Evolutionary conservation across 257 asterid genomes (phyloP).

Genomic region (Solanum dulcamara): DNA sequence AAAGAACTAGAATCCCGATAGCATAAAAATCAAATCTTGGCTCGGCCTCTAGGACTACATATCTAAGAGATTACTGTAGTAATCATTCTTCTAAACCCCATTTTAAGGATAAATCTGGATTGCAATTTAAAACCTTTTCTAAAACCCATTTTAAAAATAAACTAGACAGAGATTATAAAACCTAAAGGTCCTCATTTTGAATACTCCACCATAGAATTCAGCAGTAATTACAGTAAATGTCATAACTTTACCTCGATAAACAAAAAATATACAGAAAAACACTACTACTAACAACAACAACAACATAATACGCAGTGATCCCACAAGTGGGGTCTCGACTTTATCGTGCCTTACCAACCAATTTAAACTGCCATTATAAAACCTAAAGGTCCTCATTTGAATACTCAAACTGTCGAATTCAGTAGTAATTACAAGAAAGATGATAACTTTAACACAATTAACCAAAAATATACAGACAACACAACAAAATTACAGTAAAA

Average conservation of each 20-base stretch:
- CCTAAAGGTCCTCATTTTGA: too few relatives aligned
- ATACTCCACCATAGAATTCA: too few relatives aligned
- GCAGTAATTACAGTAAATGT: too few relatives aligned
- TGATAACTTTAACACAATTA: background rate
- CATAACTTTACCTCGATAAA: too few relatives aligned
- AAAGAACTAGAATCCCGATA: background rate
- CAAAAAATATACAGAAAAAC: too few relatives aligned
- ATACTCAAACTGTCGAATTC: background rate
- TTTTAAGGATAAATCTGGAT: background rate
- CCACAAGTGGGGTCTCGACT: too few relatives aligned
- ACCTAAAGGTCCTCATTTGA: background rate
- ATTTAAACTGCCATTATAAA: background rate
- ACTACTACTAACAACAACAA: too few relatives aligned
- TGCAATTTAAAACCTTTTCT: background rate
- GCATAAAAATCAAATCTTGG: background rate
- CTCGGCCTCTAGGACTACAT: background rate
- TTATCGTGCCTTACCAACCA: too few relatives aligned
- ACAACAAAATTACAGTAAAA: background rate
- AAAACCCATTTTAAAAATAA: too few relatives aligned
- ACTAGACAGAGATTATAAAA: too few relatives aligned
- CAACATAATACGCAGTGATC: too few relatives aligned
- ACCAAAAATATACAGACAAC: background rate
- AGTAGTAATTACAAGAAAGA: background rate
- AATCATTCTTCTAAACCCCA: background rate
- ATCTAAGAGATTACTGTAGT: background rate